phyloP scores from a whole-genome alignment of 352 stramenopile species.

The Pythium biforme region DNA sequence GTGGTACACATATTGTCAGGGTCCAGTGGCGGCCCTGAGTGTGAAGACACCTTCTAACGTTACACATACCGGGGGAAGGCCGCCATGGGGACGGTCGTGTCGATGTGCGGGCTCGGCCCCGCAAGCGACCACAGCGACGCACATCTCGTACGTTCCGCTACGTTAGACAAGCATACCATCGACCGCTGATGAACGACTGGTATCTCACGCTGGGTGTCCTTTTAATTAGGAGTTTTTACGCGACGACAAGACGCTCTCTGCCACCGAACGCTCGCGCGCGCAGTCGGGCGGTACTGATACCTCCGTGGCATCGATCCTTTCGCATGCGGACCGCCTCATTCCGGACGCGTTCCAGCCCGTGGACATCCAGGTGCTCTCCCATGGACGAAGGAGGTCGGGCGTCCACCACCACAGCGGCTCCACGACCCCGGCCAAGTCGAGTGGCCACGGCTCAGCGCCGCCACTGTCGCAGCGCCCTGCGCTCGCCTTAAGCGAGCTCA shows the following conservation, averaged over 20 bases:
- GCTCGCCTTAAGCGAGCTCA: not conserved
- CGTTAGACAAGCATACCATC: too few species aligned
- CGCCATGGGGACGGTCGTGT: conserved; percentile 37
- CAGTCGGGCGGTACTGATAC: conserved; percentile 28
- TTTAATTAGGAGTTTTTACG: conserved; percentile 27
- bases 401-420: conserved; percentile 23
- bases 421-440: conserved; percentile 22
- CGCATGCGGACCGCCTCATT: conserved; percentile 27
- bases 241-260: conserved; percentile 25
- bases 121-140: conserved; percentile 17
- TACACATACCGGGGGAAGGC: not conserved
- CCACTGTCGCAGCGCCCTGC: conserved; percentile 12
- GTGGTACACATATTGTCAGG: too few species aligned
- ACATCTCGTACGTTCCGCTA: conserved; percentile 26
- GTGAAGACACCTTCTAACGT: too few species aligned
- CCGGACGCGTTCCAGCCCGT: conserved; percentile 34
- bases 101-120: conserved; percentile 39
- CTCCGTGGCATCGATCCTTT: conserved; percentile 34
- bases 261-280: conserved; percentile 26
- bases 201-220: conserved; percentile 13
- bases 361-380: conserved; percentile 35
- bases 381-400: conserved; percentile 21
- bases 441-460: not conserved
- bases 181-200: not conserved
- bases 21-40: too few species aligned